Conservation (phyloP, 2,329 filamentous ascomycete species). For the Chaetomiaceae sp. region DNA sequence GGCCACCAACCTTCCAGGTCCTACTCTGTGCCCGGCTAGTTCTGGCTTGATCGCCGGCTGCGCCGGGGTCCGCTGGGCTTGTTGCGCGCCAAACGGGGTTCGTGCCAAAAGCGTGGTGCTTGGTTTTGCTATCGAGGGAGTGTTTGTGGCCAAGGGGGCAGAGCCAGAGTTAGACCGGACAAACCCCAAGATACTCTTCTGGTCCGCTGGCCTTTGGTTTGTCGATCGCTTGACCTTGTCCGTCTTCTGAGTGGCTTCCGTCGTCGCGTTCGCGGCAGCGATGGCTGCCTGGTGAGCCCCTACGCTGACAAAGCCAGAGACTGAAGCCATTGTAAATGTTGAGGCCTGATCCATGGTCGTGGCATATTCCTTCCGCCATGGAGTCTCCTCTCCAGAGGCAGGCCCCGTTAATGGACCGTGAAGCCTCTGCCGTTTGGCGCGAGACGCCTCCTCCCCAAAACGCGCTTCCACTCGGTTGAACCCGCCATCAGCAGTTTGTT, state of each 20-base stretch:
- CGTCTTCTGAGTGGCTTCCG: conserved; percentile 15
- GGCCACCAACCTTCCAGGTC: conserved; percentile 30
- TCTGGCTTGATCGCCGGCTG: conserved; percentile 17
- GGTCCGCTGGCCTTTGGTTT: conserved; percentile 32
- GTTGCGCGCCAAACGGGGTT: conserved; percentile 6
- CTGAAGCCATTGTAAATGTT: conserved; percentile 52
- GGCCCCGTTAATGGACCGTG: conserved; percentile 27
- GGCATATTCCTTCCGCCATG: conserved; percentile 40
- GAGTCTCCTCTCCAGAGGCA: conserved; percentile 27
- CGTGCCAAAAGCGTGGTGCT: background rate
- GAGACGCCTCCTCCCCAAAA: conserved; percentile 13
- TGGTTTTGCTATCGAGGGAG: background rate
- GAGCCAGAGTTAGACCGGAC: conserved; percentile 26
- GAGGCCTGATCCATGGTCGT: conserved; percentile 58
- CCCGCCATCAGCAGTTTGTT: conserved; percentile 24
- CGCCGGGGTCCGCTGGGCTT: conserved; percentile 3
- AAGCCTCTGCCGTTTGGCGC: conserved; percentile 26
- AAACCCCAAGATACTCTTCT: conserved; percentile 39
- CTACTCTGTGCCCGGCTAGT: conserved; percentile 37
- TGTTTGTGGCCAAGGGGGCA: background rate
- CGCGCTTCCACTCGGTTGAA: conserved; percentile 8
- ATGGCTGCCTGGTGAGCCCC: conserved; percentile 45
- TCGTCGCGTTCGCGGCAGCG: conserved; percentile 28
- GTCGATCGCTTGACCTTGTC: conserved; percentile 23
- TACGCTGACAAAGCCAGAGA: conserved; percentile 58